Conservation (phyloP, 805 yeast species). For the Saccharomycopsis malanga region DNA sequence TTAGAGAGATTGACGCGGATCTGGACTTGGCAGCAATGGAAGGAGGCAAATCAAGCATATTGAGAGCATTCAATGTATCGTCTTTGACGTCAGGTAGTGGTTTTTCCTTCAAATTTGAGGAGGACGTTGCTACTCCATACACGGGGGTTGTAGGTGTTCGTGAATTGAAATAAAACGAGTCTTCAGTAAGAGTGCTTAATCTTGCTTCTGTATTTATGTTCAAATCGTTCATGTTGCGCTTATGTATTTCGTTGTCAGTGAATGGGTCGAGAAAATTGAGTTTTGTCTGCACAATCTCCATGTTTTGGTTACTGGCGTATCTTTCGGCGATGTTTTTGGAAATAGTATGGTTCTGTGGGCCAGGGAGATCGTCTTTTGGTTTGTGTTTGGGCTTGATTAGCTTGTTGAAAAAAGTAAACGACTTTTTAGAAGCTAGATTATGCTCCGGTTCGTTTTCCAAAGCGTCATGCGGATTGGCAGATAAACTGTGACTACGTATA, state of each 20-base stretch:
- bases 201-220: background rate
- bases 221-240: background rate
- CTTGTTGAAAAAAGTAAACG: conserved; percentile 18
- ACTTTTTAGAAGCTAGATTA: conserved; percentile 5
- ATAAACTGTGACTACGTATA: conserved; percentile 15
- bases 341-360: background rate
- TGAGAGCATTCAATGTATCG: background rate
- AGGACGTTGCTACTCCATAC: background rate
- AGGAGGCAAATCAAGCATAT: background rate
- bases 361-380: background rate
- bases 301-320: conserved; percentile 2
- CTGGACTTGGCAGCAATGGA: background rate
- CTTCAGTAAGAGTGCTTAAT: conserved; percentile 16
- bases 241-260: background rate
- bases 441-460: background rate
- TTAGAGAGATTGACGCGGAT: background rate
- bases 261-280: conserved; percentile 1
- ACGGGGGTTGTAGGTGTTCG: conserved; percentile 11
- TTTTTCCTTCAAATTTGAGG: background rate
- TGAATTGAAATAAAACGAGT: conserved; percentile 13
- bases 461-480: background rate
- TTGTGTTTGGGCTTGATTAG: conserved; percentile 6
- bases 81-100: background rate
- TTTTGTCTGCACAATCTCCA: conserved; percentile 12
- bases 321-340: background rate